Percentiles rank a stretch among this genome's conserved stretches.
Evolutionary conservation across 2,329 filamentous ascomycete genomes (phyloP).

Genomic region (Aspergillus terreus): DNA sequence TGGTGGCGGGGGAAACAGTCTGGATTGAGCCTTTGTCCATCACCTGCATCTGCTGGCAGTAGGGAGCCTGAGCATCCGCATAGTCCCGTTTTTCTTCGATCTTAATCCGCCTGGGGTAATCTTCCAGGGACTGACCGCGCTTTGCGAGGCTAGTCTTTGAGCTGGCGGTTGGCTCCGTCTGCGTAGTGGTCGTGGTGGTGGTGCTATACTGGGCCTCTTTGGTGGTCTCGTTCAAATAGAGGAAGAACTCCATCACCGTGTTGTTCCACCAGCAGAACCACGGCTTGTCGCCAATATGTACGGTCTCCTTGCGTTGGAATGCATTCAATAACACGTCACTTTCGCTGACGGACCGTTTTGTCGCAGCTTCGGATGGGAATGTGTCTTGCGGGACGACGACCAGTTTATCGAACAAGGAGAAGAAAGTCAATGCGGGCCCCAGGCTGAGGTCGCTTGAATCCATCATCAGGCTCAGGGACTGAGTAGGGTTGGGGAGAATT

Average conservation of each 20-base stretch:
- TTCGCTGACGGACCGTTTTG: conserved; percentile 27
- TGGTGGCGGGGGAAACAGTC: conserved; percentile 23
- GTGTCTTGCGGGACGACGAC: conserved; percentile 49
- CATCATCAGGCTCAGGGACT: conserved; percentile 51
- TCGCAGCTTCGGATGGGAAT: conserved; percentile 25
- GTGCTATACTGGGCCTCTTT: conserved; percentile 20
- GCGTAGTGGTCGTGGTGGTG: conserved; percentile 7
- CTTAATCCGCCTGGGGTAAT: conserved; percentile 59
- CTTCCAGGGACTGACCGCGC: conserved; percentile 16
- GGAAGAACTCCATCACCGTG: conserved; percentile 63
- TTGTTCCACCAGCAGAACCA: conserved; percentile 71
- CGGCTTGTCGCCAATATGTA: conserved; percentile 55
- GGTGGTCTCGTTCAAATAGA: conserved; percentile 58
- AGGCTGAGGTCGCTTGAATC: conserved; percentile 55
- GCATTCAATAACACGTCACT: conserved; percentile 21
- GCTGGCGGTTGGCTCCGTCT: background rate
- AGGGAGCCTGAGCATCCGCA: conserved; percentile 45
- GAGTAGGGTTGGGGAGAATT: conserved; percentile 38
- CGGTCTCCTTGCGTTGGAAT: conserved; percentile 38
- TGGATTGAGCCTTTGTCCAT: conserved; percentile 47
- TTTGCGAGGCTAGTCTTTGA: conserved; percentile 6
- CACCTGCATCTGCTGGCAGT: conserved; percentile 64
- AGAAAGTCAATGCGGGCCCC: conserved; percentile 64
- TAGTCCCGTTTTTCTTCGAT: conserved; percentile 60
- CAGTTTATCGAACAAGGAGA: conserved; percentile 60